A percentile compares a stretch with the other conserved stretches of the same genome.
Evolutionary conservation across 1,284 basidiomycete genomes (phyloP).

Genomic region (Psilocybe mexicana): DNA sequence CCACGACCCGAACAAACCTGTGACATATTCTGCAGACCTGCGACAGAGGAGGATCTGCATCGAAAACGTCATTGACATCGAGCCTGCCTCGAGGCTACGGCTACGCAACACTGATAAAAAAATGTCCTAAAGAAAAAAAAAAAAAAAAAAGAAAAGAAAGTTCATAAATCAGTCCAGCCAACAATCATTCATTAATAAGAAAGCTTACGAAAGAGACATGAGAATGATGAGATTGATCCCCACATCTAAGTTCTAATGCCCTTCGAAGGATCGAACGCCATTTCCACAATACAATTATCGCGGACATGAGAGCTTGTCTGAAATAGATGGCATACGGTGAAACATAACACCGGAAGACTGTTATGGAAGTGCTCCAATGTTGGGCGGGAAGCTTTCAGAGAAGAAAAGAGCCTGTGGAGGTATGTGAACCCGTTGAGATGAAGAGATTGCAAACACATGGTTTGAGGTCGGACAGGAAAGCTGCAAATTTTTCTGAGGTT

Average conservation of each 20-base stretch:
- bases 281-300: not conserved
- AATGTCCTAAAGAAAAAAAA: too few species aligned
- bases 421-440: too few species aligned
- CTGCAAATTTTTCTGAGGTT: too few species aligned
- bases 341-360: conserved; percentile 1
- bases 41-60: too few species aligned
- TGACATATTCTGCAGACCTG: too few species aligned
- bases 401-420: not conserved
- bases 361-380: not conserved
- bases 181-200: not conserved
- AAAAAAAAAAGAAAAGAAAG: not conserved
- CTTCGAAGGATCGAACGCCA: not conserved
- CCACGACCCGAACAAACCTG: not conserved
- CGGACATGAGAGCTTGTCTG: not conserved
- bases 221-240: not conserved
- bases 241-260: not conserved
- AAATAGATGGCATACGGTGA: conserved; percentile 1
- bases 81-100: too few species aligned
- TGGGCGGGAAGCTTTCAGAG: not conserved
- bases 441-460: too few species aligned
- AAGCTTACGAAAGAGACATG: not conserved
- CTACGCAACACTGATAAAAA: too few species aligned
- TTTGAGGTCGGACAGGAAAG: too few species aligned
- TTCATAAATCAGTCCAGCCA: not conserved
- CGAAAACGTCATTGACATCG: too few species aligned